Evolutionary conservation across 176 grass and related monocot species (phyloP).

Genomic region (barley (Hordeum vulgare)): MorexV3_pseudomolecules_assembly NC_058520.1:527387594-527388093

Average conservation of each 20-base stretch:
- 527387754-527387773: slow-evolving; percentile 82
- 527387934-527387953: slow-evolving; percentile 98
- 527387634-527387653: slow-evolving; percentile 90
- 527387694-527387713: neutral
- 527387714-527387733: neutral
- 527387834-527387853: slow-evolving; percentile 93
- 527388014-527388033: neutral
- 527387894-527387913: slow-evolving; percentile 79
- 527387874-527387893: slow-evolving; percentile 77
- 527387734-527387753: slow-evolving; percentile 2
- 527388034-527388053: neutral
- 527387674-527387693: neutral
- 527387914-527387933: slow-evolving; percentile 84
- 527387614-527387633: slow-evolving; percentile 93
- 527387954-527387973: slow-evolving; percentile 92
- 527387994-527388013: neutral
- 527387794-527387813: slow-evolving; percentile 93
- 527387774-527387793: slow-evolving; percentile 75
- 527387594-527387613: slow-evolving; percentile 96
- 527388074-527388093: slow-evolving; percentile 83
- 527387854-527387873: slow-evolving; percentile 88
- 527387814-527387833: slow-evolving; percentile 96
- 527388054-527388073: neutral
- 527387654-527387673: slow-evolving; percentile 5
- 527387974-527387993: neutral